Conservation (phyloP, 257 asterid genomes). For the Knoxia roxburghii region DNA sequence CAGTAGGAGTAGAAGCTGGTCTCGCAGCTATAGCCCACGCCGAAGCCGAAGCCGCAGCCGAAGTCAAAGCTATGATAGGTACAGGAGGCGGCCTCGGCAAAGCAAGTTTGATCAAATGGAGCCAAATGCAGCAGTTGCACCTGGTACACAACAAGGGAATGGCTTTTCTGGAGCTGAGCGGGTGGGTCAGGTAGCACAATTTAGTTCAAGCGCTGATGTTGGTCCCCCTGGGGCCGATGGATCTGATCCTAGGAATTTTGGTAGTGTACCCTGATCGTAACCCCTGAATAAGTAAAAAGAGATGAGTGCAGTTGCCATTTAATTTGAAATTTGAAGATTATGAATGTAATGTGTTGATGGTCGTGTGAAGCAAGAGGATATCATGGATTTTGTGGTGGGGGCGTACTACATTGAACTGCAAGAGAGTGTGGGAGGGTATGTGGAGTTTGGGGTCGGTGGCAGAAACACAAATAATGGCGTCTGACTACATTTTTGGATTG, state of each 20-base stretch:
- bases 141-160: slow-evolving; percentile 17
- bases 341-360: not conserved
- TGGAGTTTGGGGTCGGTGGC: too few species aligned
- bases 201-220: slow-evolving; percentile 11
- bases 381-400: not conserved
- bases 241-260: slow-evolving; percentile 26
- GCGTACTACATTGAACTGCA: too few species aligned
- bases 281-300: not conserved
- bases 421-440: too few species aligned
- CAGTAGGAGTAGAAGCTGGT: slow-evolving; percentile 56
- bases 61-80: slow-evolving; percentile 45
- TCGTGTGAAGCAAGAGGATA: too few species aligned
- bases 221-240: slow-evolving; percentile 20
- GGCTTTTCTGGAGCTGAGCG: slow-evolving; percentile 30
- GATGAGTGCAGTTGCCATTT: not conserved
- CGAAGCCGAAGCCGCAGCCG: slow-evolving; percentile 45
- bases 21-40: slow-evolving; percentile 44
- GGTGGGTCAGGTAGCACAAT: slow-evolving; percentile 18
- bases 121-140: slow-evolving; percentile 24
- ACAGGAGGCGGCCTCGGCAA: slow-evolving; percentile 60
- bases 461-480: too few species aligned
- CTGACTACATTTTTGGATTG: too few species aligned
- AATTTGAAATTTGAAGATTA: not conserved
- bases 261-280: slow-evolving; percentile 21
- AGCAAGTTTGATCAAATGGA: slow-evolving; percentile 71